Evolutionary conservation across 2,329 filamentous ascomycete species (phyloP).

Genomic region (Fusarium mundagurra): DNA sequence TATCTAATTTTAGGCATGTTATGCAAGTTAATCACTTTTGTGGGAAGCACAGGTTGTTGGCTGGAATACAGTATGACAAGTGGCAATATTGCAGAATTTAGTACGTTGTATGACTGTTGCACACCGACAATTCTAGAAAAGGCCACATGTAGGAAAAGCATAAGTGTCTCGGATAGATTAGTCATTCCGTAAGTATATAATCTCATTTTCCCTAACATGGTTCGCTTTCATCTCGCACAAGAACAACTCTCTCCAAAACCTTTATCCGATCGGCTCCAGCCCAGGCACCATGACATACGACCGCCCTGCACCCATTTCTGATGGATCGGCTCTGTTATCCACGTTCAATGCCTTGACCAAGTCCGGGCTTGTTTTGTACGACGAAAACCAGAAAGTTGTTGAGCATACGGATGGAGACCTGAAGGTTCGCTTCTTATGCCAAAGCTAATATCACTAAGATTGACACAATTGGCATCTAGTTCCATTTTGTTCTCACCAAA

Average conservation of each 20-base stretch:
- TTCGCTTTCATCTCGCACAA: background rate
- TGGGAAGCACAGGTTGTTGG: background rate
- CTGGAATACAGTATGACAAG: background rate
- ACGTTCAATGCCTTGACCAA: background rate
- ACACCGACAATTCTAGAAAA: background rate
- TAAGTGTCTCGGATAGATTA: background rate
- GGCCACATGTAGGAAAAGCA: background rate
- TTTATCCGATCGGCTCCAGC: background rate
- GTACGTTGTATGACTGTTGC: background rate
- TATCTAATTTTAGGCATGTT: fast-evolving
- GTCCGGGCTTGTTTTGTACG: background rate
- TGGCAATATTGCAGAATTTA: background rate
- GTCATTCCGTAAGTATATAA: background rate
- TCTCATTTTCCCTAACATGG: fast-evolving
- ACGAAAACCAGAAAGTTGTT: background rate
- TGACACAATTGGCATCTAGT: background rate
- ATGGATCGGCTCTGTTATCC: background rate
- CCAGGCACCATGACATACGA: background rate
- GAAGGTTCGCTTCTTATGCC: background rate
- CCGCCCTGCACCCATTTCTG: background rate
- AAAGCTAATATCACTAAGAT: background rate
- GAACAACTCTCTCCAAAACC: background rate
- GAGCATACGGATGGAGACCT: background rate
- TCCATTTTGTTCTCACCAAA: background rate
- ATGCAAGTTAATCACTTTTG: fast-evolving